Percentiles rank a stretch among this genome's conserved stretches.
Evolutionary conservation across 352 stramenopile genomes (phyloP).

Genomic region (Globisporangium uncinulatum): DNA sequence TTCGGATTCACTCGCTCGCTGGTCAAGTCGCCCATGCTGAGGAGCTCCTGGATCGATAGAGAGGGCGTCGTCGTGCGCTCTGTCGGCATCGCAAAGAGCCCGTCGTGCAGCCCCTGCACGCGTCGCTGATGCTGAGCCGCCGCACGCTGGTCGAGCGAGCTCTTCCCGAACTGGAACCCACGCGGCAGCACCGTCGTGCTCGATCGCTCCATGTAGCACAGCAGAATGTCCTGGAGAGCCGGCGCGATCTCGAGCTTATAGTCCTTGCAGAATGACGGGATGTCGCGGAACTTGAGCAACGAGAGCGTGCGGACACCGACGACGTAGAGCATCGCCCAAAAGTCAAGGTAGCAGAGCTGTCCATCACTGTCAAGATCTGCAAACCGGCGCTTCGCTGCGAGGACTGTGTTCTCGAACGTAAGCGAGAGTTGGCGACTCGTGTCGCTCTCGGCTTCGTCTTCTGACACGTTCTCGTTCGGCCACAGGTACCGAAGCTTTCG

Average conservation of each 20-base stretch:
- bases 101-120: conserved; percentile 44
- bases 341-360: conserved; percentile 72
- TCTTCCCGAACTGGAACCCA: conserved; percentile 46
- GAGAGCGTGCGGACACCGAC: conserved; percentile 43
- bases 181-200: conserved; percentile 49
- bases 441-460: conserved; percentile 22
- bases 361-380: conserved; percentile 49
- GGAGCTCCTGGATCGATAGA: conserved; percentile 40
- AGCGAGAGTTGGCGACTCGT: conserved; percentile 25
- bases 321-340: conserved; percentile 82
- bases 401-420: conserved; percentile 49
- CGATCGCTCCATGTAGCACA: conserved; percentile 55
- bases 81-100: conserved; percentile 29
- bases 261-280: conserved; percentile 65
- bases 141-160: conserved; percentile 38
- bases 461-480: conserved; percentile 37
- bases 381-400: conserved; percentile 41
- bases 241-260: conserved; percentile 72
- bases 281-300: conserved; percentile 59
- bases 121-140: conserved; percentile 32
- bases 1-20: conserved; percentile 10
- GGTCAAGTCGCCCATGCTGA: background rate
- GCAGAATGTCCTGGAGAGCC: conserved; percentile 36
- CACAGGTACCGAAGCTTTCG: conserved; percentile 59
- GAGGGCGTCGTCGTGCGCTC: conserved; percentile 16